Evolutionary conservation across 169 alveolate species (phyloP), one percentile per base, ranked within the genome.

Genomic region (Plasmodium cynomolgi): DNA sequence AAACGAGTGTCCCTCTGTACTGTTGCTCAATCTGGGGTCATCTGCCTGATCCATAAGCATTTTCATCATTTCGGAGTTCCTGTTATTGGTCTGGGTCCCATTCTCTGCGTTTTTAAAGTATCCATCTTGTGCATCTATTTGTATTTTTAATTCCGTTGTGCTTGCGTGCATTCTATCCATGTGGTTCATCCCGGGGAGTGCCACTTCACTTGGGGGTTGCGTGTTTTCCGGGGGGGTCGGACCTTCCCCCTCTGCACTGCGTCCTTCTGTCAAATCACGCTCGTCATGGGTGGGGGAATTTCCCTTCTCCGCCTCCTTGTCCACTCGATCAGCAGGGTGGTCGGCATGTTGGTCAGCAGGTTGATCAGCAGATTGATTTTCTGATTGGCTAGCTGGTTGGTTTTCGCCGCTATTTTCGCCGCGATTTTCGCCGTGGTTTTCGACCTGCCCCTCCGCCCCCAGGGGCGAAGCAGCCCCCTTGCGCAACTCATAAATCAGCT

Each of bases 401-500:
- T n/a, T n/a, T n/a, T n/a, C n/a, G n/a, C n/a, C n/a, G n/a, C n/a
- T n/a, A n/a, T n/a, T n/a, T n/a, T n/a, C n/a, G n/a, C n/a, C n/a
- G n/a, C n/a, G n/a, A n/a, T 20, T 84, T 82, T 71, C 23, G 9
- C 11, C 50, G 17, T 33, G 13, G 44, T 58, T 74, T 86, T 26
- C 44, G 73, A 34, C 58, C 11, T 11, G 50, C 39, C 47, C 9
- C 41, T 56, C 17, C 15, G 1, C 54, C 54, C 3, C 17, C 54
- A 41, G 54, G 17, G 90, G 83, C 13, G 41, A 23, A 74, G 77
- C 26, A 34, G 91, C 84, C 34, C 81, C 83, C 85, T 93, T 95
- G 34, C 93, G 47, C 56, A 93, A 80, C 75, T 93, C 73, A 34
- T 93, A 79, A 39, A 91, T 31, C 33, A 83, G 31, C 50, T 93